A percentile compares a stretch with the other conserved stretches of the same genome.
phyloP scores from a whole-genome alignment of 1,284 basidiomycete species.

The Ceratobasidium sp. region DNA sequence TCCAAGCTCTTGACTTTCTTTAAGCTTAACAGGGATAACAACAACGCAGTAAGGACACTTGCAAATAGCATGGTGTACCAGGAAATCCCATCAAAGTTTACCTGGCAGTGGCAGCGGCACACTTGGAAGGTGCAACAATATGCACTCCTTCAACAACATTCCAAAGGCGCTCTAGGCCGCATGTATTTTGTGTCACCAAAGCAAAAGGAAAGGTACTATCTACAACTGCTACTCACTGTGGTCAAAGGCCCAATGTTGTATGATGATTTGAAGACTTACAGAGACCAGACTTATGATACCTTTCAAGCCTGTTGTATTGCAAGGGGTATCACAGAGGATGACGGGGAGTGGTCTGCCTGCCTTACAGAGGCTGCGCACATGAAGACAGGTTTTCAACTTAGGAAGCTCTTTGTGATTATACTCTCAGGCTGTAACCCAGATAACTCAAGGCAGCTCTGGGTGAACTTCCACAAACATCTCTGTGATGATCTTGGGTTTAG shows the following conservation, averaged over 20 bases:
- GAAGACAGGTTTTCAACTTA: slow-evolving; percentile 56
- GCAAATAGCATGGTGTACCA: slow-evolving; percentile 55
- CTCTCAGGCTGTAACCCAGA: slow-evolving; percentile 54
- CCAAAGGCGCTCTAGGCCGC: slow-evolving; percentile 51
- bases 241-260: no score
- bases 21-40: slow-evolving; percentile 54
- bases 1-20: slow-evolving; percentile 59
- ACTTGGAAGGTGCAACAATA: slow-evolving; percentile 50
- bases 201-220: slow-evolving; percentile 56
- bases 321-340: slow-evolving; percentile 56
- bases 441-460: slow-evolving; percentile 56
- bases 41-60: slow-evolving; percentile 46
- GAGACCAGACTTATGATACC: slow-evolving; percentile 49
- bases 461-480: slow-evolving; percentile 52
- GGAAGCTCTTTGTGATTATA: slow-evolving; percentile 58
- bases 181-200: slow-evolving; percentile 56
- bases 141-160: slow-evolving; percentile 16
- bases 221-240: slow-evolving; percentile 55
- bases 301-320: slow-evolving; percentile 57
- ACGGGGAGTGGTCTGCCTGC: slow-evolving; percentile 59
- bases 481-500: slow-evolving; percentile 54
- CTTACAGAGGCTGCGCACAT: slow-evolving; percentile 58
- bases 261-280: no score
- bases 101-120: slow-evolving; percentile 44
- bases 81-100: slow-evolving; percentile 56